Conservation (phyloP, 2,329 filamentous ascomycete species). For the Colletotrichum chlorophyti region DNA sequence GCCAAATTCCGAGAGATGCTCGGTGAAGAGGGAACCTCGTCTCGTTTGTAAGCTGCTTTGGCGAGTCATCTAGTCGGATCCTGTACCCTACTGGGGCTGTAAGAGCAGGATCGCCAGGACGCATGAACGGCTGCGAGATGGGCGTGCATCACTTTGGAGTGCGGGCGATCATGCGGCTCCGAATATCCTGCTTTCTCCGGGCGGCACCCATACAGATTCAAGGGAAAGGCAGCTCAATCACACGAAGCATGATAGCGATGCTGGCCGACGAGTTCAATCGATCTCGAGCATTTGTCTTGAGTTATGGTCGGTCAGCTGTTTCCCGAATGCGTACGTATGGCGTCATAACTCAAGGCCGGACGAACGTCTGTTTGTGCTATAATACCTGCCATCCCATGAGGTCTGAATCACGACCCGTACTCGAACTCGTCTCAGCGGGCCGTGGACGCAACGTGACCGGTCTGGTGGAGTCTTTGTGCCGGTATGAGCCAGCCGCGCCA, state of each 20-base stretch:
- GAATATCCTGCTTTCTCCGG: not conserved
- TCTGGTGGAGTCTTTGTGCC: slow-evolving; percentile 14
- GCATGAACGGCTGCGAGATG: slow-evolving; percentile 26
- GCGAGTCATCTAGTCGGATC: not conserved
- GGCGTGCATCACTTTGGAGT: not conserved
- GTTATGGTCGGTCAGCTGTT: slow-evolving; percentile 17
- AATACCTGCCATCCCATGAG: slow-evolving; percentile 24
- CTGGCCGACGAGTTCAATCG: too few species aligned
- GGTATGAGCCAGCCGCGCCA: slow-evolving; percentile 13
- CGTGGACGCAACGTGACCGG: slow-evolving; percentile 21
- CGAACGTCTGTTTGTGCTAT: not conserved
- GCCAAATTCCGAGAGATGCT: not conserved
- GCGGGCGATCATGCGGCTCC: not conserved
- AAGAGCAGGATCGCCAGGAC: slow-evolving; percentile 8
- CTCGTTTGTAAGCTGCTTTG: not conserved
- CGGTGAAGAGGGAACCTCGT: not conserved
- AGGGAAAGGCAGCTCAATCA: too few species aligned
- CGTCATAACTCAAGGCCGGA: slow-evolving; percentile 25
- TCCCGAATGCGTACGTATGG: slow-evolving; percentile 6
- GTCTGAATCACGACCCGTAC: slow-evolving; percentile 20
- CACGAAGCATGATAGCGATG: too few species aligned
- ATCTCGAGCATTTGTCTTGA: slow-evolving; percentile 7
- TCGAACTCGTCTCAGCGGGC: slow-evolving; percentile 14
- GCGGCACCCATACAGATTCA: not conserved
- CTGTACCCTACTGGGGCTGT: not conserved